Evolutionary conservation across 1,284 basidiomycete genomes (phyloP), one percentile per base, ranked within the genome.

Genomic region (Pseudozyma sp.): DNA sequence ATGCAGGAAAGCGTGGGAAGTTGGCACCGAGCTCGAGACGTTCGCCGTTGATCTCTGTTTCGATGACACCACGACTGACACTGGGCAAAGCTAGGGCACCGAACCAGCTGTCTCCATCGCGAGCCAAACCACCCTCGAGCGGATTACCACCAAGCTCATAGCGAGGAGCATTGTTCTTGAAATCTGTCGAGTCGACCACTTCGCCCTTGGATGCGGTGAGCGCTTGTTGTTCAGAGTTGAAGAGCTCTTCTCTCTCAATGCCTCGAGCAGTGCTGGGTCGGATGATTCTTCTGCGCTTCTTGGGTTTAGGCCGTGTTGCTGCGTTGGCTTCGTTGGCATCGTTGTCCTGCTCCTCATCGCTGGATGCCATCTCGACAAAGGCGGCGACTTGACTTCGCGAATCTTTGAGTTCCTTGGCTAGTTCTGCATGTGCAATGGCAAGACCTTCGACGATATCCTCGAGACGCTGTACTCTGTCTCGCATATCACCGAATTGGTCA

Each of bases 391-490:
- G 66, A 8, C 56, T 67, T 9, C 66, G 58, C 25, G 69, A 67
- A n/a, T 64, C 63, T 51, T 66, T 69, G 39, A 82, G 70, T 42
- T 79, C 79, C 52, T 77, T 71, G 8, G 80, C 79, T 12, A 82
- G 61, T 36, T 69, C 70, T 16, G 76, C 76, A 52, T 83, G 79
- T 6, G 81, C 79, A 18, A 69, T 70, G 40, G 81, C 82, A 31
- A 83, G 69, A 9, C 79, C 82, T 45, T 83, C 78, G 48, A 83
- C 78, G 14, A 83, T 70, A 52, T 83, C 81, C 59, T 83, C 82
- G 45, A 83, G 76, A 0, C 82, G 76, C 38, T 71, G 70, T 13
- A 83, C 69, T 9, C 81, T 66, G 51, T 83, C 81, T 9, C 78
- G 65, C 68, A 79, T 69, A 51, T 82, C 79, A 21, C 81, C 82